Evolutionary conservation across 768 basidiomycete genomes (phyloP).

Genomic region (Agaricus sinodeliciosus): DNA sequence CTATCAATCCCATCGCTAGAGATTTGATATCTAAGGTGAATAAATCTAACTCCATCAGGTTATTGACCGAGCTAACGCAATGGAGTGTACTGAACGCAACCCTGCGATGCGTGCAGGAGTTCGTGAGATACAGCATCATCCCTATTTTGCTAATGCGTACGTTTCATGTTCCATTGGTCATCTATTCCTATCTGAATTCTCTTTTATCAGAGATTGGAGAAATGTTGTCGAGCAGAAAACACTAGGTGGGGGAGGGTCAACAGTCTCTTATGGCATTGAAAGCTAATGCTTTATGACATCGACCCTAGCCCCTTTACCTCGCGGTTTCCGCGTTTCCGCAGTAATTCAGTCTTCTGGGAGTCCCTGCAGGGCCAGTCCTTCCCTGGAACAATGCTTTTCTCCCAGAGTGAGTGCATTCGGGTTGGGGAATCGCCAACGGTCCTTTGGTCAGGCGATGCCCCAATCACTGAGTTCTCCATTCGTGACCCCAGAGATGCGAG

Average conservation of each 20-base stretch:
- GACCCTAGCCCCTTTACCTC: conserved; percentile 1
- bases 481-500: conserved; percentile 10
- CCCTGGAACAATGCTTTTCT: background rate
- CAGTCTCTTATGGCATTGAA: background rate
- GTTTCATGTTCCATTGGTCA: conserved; percentile 16
- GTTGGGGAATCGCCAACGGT: background rate
- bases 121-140: conserved; percentile 35
- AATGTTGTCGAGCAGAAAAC: conserved; percentile 23
- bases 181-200: conserved; percentile 1
- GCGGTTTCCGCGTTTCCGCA: background rate
- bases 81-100: conserved; percentile 53
- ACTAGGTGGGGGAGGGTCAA: conserved; percentile 16
- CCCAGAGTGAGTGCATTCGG: background rate
- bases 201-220: conserved; percentile 31
- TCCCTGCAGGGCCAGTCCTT: background rate
- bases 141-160: conserved; percentile 43
- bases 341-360: background rate
- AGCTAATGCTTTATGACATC: background rate
- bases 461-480: conserved; percentile 10
- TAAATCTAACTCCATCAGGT: background rate
- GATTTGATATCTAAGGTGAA: conserved; percentile 43
- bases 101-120: conserved; percentile 38
- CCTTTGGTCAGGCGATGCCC: background rate
- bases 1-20: conserved; percentile 24
- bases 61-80: conserved; percentile 5